Conservation (phyloP, 305 asterid genomes). For the Fraxinus ornus region DNA sequence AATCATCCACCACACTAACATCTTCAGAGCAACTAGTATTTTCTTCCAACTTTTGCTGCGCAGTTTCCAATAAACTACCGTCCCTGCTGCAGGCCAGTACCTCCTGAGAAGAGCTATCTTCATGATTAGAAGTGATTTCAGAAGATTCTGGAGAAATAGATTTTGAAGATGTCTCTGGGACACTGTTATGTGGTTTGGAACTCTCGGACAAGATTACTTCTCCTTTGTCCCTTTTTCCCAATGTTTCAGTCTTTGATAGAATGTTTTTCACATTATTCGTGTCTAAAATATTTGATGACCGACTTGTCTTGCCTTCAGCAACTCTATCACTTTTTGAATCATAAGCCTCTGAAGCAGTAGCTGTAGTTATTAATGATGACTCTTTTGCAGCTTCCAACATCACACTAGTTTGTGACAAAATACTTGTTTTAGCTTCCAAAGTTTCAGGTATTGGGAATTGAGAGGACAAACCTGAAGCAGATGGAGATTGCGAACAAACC, state of each 20-base stretch:
- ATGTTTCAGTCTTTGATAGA: slow-evolving; percentile 27
- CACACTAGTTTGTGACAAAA: slow-evolving; percentile 30
- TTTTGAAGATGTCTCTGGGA: slow-evolving; percentile 23
- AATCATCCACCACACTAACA: slow-evolving; percentile 25
- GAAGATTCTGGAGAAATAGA: slow-evolving; percentile 25
- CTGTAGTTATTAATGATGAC: slow-evolving; percentile 26
- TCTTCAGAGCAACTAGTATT: slow-evolving; percentile 25
- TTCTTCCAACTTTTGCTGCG: slow-evolving; percentile 33
- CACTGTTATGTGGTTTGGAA: slow-evolving; percentile 11
- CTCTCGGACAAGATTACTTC: slow-evolving; percentile 31
- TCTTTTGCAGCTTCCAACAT: slow-evolving; percentile 33
- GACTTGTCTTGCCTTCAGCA: slow-evolving; percentile 20
- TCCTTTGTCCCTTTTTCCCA: slow-evolving; percentile 26
- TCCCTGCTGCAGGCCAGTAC: slow-evolving; percentile 20
- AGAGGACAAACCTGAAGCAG: slow-evolving; percentile 30
- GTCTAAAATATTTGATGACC: slow-evolving; percentile 21
- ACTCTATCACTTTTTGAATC: slow-evolving; percentile 23
- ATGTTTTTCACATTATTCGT: slow-evolving; percentile 19
- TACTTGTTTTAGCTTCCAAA: slow-evolving; percentile 28
- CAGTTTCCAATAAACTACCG: slow-evolving; percentile 22
- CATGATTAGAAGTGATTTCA: slow-evolving; percentile 19
- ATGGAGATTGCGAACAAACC: slow-evolving; percentile 31
- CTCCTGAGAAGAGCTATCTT: slow-evolving; percentile 32
- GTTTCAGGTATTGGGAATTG: slow-evolving; percentile 33
- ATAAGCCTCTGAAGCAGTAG: slow-evolving; percentile 28